Base-by-base conservation (phyloP, 164 flowering plant genomes). In the Paratinospora sagittata region DNA sequence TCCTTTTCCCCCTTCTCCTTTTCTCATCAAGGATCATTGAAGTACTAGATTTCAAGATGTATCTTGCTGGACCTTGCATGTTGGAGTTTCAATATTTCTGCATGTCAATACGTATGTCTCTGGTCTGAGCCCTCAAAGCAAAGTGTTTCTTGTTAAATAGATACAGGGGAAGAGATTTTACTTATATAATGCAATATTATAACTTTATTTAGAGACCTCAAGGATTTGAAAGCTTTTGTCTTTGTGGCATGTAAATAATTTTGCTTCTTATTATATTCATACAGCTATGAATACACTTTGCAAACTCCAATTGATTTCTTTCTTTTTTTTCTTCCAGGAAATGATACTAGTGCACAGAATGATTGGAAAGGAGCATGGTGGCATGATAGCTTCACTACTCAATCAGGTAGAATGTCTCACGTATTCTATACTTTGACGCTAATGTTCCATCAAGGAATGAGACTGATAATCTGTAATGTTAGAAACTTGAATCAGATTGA, bases 281-380 rank as follows among this genome's bases (percentile, higher is more conserved):
- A 9, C 61, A 19, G 61, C 61, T 55, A n/a, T 55, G 21, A n/a
- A 6, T 8, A 17, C 24, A 21, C 9, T 55, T 55, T 55, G n/a
- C 23, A 7, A 65, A 65, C 41, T 65, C 23, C 23, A 65, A 33
- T 27, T 13, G 16, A 49, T 17, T 60, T 19, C 26, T 58, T 39
- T 30, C 34, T 30, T 72, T 63, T 55, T 63, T 43, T 41, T 72
- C 68, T 74, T n/a, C 24, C 80, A 95, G 98, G 91, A 72, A 90
- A 91, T 82, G 94, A 87, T 82, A 71, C 91, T 62, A 86, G 84
- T 81, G 96, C 89, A 37, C 91, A 89, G 74, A 95, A 95, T 81
- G 76, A 95, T 78, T 95, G 99, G 99, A 86, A 82, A 73, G 99
- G 99, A 21, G 93, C 97, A 69, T 95, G 99, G 99, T 92, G 99